phyloP scores from a whole-genome alignment of 2,329 filamentous ascomycete species.

The Fusarium albosuccineum region DNA sequence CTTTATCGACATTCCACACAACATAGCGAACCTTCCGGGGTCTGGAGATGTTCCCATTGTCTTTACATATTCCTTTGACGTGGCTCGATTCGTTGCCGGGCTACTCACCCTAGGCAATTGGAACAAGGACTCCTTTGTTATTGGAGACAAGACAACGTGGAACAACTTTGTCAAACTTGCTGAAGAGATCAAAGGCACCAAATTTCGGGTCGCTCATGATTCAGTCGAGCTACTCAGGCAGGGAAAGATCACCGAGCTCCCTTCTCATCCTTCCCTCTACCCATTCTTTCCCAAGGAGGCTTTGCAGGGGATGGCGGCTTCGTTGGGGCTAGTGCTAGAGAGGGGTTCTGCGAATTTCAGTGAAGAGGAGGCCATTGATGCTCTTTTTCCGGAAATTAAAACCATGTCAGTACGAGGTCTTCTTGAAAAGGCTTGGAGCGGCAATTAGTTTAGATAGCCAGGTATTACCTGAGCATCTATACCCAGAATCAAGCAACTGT shows the following conservation, averaged over 20 bases:
- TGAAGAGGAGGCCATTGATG: too few species aligned
- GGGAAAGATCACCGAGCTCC: conserved; percentile 15
- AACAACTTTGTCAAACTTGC: background rate
- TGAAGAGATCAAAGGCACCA: background rate
- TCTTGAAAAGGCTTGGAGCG: too few species aligned
- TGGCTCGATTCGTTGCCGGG: background rate
- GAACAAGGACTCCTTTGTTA: background rate
- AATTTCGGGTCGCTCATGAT: conserved; percentile 15
- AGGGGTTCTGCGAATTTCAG: background rate
- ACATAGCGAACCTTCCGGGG: conserved; percentile 35
- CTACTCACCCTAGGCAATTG: background rate
- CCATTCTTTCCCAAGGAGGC: conserved; percentile 14
- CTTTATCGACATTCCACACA: conserved; percentile 54
- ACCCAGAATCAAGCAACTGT: too few species aligned
- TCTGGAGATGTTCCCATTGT: background rate
- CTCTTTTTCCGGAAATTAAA: too few species aligned
- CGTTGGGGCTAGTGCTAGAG: conserved; percentile 3
- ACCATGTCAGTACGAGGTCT: too few species aligned
- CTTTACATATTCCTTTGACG: background rate
- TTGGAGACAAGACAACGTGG: background rate
- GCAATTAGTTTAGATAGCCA: too few species aligned
- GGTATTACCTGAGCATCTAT: too few species aligned
- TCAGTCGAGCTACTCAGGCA: conserved; percentile 1
- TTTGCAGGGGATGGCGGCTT: conserved; percentile 1
- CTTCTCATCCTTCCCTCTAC: conserved; percentile 2